Base-by-base conservation (phyloP, 805 yeast genomes). In the Pichia phayaonensis region DNA sequence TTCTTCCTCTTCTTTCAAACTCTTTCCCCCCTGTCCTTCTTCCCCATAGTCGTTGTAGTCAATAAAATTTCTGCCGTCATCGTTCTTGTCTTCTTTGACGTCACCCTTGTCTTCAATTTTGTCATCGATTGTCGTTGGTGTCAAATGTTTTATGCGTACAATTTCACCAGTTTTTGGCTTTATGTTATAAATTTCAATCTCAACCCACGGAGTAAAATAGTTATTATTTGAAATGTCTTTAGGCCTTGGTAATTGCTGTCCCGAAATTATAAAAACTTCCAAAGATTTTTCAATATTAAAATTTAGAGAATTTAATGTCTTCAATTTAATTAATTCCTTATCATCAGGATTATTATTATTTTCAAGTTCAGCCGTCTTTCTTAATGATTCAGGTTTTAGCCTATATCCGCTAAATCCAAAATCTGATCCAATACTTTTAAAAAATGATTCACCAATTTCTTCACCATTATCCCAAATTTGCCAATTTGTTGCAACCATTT, bases 401-500 rank as follows among this genome's bases (percentile, higher is more conserved):
- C 85, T 80, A 61, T 88, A 94, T 0, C 99, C 99, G 0, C 76
- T 69, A 43, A 72, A 75, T 2, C 45, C 46, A 15, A 49, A 12
- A 22, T 26, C 49, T 15, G 74, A 71, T 0, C 79, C 76, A 16
- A 75, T 65, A 46, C 79, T 79, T 40, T 45, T 42, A 65, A 92
- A 89, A 76, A 90, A 69, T 4, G 96, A 87, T 54, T 86, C 86
- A 63, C 90, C 90, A 12, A 94, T 60, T 61, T 90, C 96, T 62
- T 90, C 92, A 0, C 97, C 97, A 18, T 81, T 52, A 61, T 94
- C 99, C 62, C 80, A 84, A 0, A 94, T 84, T 66, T 92, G 99
- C 97, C 97, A 92, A 62, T 92, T 94, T 0, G 96, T 83, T 0
- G 99, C 98, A 5, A 87, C 98, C 89, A 94, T 80, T 62, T 94